Base-by-base conservation (phyloP, 106 monocot species). In the Hemerocallis citrina region DNA sequence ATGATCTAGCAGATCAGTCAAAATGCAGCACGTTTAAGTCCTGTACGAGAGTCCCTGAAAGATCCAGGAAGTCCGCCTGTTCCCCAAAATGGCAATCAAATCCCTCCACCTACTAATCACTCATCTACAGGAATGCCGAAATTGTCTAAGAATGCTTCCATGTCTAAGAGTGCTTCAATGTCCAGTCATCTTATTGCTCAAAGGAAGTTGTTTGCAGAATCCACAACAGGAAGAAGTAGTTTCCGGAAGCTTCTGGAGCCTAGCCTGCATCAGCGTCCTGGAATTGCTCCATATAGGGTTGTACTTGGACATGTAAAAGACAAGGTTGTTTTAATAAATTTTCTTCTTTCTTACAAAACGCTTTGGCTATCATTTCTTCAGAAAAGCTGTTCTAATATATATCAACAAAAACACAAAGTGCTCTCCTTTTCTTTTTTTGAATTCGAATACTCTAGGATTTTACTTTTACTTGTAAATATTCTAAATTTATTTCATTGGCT, bases 221-320 rank as follows among this genome's bases (percentile, higher is more conserved):
- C 78, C 72, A 68, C 85, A 69, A 52, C 67, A 21, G 88, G 88
- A 59, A 75, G 81, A 48, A 82, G 81, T 62, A 88, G 88, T 76
- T 88, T 93, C 72, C 66, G 71, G 67, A 93, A 85, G 71, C 85
- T 93, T 70, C 64, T 93, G 43, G 93, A 93, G 49, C 93, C 93
- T 36, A 85, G 88, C 60, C 31, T 75, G 17, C 77, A 48, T 43
- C 75, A 77, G 15, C 77, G 56, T 59, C 88, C 88, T 64, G 85
- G 88, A 42, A 88, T 85, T 63, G 74, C 93, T 69, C 79, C 88
- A 20, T 93, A 89, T 16, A 75, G 93, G 59, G 81, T 93, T 79
- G 81, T 93, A 69, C 89, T 93, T 57, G 88, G 93, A 34, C 61
- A 88, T 82, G 73, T 93, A 16, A 88, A 80, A 45, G 89, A 88